phyloP scores from a whole-genome alignment of 371 early-diverging fungal species.

The Mortierella sp. region DNA sequence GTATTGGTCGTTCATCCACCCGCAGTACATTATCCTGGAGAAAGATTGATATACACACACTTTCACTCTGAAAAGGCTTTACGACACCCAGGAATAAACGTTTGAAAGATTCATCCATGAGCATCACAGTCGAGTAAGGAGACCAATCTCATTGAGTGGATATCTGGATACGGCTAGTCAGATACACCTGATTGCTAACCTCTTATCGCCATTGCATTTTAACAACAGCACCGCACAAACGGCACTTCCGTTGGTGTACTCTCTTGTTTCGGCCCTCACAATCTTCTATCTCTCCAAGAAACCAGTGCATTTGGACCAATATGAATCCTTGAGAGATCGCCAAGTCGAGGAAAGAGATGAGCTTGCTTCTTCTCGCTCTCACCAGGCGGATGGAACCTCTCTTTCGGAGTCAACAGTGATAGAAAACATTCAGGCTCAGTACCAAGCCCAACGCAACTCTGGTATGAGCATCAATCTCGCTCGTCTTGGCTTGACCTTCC shows the following conservation, averaged over 20 bases:
- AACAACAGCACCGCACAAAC: constrained; percentile 1
- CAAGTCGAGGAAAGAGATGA: constrained; percentile 10
- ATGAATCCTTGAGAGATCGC: constrained; percentile 19
- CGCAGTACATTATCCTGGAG: neutral
- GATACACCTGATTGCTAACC: constrained; percentile 2
- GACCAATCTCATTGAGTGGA: neutral
- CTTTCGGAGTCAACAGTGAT: constrained; percentile 11
- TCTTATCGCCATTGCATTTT: neutral
- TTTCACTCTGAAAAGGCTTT: neutral
- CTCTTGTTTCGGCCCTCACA: constrained; percentile 22
- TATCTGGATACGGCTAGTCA: neutral
- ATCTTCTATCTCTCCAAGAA: constrained; percentile 31
- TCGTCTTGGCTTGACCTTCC: constrained; percentile 37
- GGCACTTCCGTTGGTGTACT: constrained; percentile 27
- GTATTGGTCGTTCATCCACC: neutral
- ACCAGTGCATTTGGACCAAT: constrained; percentile 45
- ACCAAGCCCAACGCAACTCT: constrained; percentile 37
- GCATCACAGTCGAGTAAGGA: constrained; percentile 2
- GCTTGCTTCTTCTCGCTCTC: neutral
- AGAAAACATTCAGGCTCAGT: constrained; percentile 35
- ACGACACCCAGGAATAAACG: neutral
- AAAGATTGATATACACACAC: neutral
- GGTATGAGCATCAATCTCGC: constrained; percentile 48
- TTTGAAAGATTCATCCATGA: neutral
- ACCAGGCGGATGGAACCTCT: neutral